phyloP scores from a whole-genome alignment of 2,329 filamentous ascomycete species.

The Pseudogymnoascus sp. region DNA sequence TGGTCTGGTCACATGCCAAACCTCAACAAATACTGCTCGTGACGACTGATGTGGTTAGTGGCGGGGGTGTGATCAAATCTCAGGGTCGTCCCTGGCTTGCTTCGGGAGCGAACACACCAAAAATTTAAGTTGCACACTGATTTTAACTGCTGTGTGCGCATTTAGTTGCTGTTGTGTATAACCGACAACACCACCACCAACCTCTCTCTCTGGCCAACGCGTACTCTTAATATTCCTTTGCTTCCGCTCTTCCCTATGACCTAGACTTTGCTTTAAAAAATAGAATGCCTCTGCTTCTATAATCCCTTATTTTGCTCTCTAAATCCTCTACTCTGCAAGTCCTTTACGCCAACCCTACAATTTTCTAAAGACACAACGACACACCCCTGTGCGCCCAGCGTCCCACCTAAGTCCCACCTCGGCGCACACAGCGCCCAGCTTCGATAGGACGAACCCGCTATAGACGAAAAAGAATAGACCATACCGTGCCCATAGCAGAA shows the following conservation, averaged over 20 bases:
- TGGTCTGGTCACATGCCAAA: not conserved
- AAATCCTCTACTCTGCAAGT: not conserved
- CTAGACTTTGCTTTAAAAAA: not conserved
- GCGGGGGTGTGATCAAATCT: constrained; percentile 1
- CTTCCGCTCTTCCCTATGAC: not conserved
- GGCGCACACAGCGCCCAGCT: not conserved
- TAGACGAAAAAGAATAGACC: not conserved
- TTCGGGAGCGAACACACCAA: not conserved
- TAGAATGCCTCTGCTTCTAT: not conserved
- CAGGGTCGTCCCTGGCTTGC: constrained; percentile 1
- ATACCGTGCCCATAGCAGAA: not conserved
- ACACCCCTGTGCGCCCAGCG: not conserved
- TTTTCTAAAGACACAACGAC: not conserved
- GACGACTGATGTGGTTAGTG: constrained; percentile 1
- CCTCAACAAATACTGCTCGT: not conserved
- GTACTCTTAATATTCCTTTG: not conserved
- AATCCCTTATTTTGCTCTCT: not conserved
- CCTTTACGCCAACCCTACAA: not conserved
- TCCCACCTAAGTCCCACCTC: not conserved
- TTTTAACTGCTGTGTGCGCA: not conserved
- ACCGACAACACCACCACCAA: not conserved
- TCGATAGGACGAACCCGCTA: no score
- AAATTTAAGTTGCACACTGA: not conserved
- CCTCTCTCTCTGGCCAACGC: not conserved
- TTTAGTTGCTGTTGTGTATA: not conserved